Base-by-base conservation (phyloP, 495 filamentous ascomycete species). In the Aspergillus nidulans region DNA sequence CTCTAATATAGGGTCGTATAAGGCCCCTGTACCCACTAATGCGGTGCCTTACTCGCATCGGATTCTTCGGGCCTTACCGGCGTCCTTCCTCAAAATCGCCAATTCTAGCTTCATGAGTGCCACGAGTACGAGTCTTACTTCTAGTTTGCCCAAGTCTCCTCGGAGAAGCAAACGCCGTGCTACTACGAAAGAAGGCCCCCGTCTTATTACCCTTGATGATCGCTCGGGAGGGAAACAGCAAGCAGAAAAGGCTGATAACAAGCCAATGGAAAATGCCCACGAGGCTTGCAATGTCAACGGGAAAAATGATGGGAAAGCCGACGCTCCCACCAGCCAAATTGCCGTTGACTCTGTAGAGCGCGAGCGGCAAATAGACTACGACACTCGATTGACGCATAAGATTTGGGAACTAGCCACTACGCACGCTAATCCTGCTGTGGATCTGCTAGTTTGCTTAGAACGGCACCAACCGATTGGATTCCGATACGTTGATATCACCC, bases 401-500 rank as follows among this genome's bases (percentile, higher is more conserved):
- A 97, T 96, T 56, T 99, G 94, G 94, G 87, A 92, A 45, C 80
- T 92, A n/a, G 90, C 95, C 8, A 97, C 92, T 0, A 85, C 85
- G 1, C 86, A 91, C 49, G 91, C 92, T 16, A 97, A 99, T 66
- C 95, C 94, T 1, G 91, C 92, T 1, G 87, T 95, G 12, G 94
- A 99, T 69, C 71, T 99, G 9, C 74, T 99, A 2, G 88, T 96
- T 10, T 99, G 94, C 65, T 74, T 99, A 13, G 94, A 99, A 69
- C 85, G 95, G 18, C 82, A 88, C 9, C 88, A 95, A 59, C 85
- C 89, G 0, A 96, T 99, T 61, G 94, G 94, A 0, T 99, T 99
- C 71, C 84, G 92, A 25, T 99, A 99, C 62, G 91, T 95, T 16
- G 94, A 99, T 64, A 96, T 97, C 59, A 94, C 85, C 0, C 82